phyloP scores from a whole-genome alignment of 2,329 filamentous ascomycete genomes.

The Trichoderma oligosporum region DNA sequence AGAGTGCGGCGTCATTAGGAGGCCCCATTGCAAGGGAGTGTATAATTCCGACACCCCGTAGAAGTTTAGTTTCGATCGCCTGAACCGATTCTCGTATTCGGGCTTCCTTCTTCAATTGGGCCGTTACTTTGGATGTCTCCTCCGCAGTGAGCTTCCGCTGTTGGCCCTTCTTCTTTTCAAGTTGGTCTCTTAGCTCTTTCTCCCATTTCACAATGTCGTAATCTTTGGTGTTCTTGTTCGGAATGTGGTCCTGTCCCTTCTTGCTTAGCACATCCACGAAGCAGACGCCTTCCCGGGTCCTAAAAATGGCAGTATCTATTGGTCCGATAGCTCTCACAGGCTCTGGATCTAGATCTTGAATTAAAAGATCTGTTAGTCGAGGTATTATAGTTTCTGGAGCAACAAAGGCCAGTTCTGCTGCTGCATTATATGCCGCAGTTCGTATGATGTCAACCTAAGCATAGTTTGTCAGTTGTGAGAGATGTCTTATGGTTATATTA shows the following conservation, averaged over 20 bases:
- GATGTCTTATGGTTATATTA: too few species aligned
- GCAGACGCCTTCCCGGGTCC: conserved; percentile 80
- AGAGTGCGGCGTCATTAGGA: conserved; percentile 81
- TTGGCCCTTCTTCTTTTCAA: conserved; percentile 90
- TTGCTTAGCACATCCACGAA: conserved; percentile 90
- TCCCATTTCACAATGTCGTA: conserved; percentile 98
- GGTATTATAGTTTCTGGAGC: conserved; percentile 78
- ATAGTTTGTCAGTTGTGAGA: conserved; percentile 3
- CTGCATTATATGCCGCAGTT: conserved; percentile 74
- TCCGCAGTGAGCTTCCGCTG: conserved; percentile 88
- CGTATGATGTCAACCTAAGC: conserved; percentile 45
- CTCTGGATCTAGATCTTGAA: conserved; percentile 65
- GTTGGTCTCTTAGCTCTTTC: conserved; percentile 77
- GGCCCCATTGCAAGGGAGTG: conserved; percentile 77
- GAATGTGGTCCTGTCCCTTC: conserved; percentile 64
- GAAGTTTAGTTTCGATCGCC: conserved; percentile 64
- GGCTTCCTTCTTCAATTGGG: conserved; percentile 83
- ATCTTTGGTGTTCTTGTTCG: conserved; percentile 89
- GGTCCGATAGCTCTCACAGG: conserved; percentile 72
- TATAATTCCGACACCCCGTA: conserved; percentile 83
- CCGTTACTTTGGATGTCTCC: conserved; percentile 84
- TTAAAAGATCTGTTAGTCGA: conserved; percentile 69
- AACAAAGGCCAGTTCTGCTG: conserved; percentile 89
- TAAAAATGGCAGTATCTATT: conserved; percentile 87
- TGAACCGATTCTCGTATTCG: conserved; percentile 71